Conservation (phyloP, 257 asterid species). For the Galeopsis tetrahit region DNA sequence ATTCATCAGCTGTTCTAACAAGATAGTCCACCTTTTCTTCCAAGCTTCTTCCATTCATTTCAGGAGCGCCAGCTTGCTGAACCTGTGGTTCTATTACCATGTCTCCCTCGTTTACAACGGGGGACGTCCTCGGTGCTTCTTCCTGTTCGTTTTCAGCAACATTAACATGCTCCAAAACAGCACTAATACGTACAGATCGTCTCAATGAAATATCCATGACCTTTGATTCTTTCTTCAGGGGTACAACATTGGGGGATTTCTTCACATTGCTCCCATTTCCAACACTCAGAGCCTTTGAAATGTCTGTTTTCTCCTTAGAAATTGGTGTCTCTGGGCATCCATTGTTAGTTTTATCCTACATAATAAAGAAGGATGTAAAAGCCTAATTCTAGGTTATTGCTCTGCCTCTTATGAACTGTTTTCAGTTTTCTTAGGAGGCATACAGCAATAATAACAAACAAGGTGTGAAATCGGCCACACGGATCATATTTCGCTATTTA, state of each 20-base stretch:
- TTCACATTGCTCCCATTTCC: neutral
- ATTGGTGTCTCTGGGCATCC: slow-evolving; percentile 3
- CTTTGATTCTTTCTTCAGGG: slow-evolving; percentile 5
- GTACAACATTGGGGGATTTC: neutral
- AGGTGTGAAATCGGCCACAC: neutral
- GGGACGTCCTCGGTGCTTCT: slow-evolving; percentile 29
- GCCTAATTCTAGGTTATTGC: neutral
- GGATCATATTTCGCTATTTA: neutral
- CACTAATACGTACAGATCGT: slow-evolving; percentile 46
- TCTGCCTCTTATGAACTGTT: neutral
- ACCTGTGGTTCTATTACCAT: slow-evolving; percentile 30
- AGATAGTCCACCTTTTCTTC: slow-evolving; percentile 50
- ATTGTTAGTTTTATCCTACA: slow-evolving; percentile 28
- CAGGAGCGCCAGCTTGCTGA: slow-evolving; percentile 5
- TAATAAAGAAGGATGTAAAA: neutral
- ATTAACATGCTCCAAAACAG: slow-evolving; percentile 24
- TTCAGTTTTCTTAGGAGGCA: neutral
- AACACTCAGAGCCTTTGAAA: slow-evolving; percentile 14
- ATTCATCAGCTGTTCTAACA: slow-evolving; percentile 35
- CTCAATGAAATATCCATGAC: neutral
- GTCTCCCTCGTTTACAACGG: neutral
- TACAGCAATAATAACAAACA: neutral
- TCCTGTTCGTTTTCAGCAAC: slow-evolving; percentile 33
- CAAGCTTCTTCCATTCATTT: slow-evolving; percentile 14
- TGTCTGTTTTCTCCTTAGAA: neutral